Evolutionary conservation across 495 filamentous ascomycete genomes (phyloP).

Genomic region (Lophiostoma macrostomum): DNA sequence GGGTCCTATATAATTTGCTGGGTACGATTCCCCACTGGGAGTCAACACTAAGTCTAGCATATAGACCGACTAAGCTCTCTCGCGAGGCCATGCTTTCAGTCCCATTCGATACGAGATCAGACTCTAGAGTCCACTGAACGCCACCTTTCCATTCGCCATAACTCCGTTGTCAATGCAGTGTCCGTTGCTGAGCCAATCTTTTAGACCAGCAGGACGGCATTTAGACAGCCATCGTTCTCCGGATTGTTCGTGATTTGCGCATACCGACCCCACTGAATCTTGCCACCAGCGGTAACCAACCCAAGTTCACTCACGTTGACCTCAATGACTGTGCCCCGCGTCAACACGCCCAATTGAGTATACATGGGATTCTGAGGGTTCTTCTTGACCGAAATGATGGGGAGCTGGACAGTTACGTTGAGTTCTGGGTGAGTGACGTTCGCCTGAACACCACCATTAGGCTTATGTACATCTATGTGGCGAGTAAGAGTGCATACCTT

Average conservation of each 20-base stretch:
- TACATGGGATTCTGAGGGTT: constrained; percentile 94
- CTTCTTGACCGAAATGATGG: constrained; percentile 94
- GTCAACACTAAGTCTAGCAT: no score
- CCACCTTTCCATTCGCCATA: no score
- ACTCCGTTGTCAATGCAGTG: no score
- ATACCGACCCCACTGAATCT: constrained; percentile 62
- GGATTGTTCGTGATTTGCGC: constrained; percentile 28
- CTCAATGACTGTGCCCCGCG: constrained; percentile 81
- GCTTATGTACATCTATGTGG: no score
- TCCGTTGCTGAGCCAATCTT: not conserved
- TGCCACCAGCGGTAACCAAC: constrained; percentile 86
- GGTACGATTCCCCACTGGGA: no score
- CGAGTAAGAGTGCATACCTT: no score
- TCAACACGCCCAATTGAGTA: constrained; percentile 90
- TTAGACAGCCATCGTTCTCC: constrained; percentile 63
- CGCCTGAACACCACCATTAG: no score
- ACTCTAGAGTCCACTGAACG: no score
- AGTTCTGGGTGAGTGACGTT: constrained; percentile 89
- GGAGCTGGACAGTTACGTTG: constrained; percentile 85
- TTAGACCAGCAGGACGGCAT: constrained; percentile 48
- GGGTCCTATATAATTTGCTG: no score
- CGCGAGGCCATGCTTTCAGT: no score
- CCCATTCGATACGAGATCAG: no score
- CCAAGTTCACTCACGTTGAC: constrained; percentile 94
- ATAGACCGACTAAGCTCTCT: no score